Evolutionary conservation across 2,329 filamentous ascomycete species (phyloP).

Genomic region (Orbilia ellipsospora): DNA sequence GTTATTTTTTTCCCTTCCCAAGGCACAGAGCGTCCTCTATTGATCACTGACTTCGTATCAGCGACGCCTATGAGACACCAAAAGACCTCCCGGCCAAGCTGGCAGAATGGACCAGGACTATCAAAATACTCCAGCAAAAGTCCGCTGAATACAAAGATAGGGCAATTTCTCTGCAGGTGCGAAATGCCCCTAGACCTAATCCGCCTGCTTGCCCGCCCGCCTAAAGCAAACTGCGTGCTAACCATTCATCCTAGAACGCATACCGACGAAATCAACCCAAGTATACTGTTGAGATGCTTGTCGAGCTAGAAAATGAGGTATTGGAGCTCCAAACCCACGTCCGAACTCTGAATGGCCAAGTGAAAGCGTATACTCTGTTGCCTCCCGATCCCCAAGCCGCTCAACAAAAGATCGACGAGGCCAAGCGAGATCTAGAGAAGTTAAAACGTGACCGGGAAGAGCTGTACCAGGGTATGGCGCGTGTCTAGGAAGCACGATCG

Average conservation of each 20-base stretch:
- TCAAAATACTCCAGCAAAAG: constrained; percentile 74
- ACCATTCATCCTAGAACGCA: constrained; percentile 14
- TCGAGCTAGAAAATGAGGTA: constrained; percentile 70
- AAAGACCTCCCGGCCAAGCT: constrained; percentile 75
- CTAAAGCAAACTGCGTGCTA: constrained; percentile 3
- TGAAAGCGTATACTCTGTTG: constrained; percentile 76
- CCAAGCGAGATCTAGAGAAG: constrained; percentile 73
- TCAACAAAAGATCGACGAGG: constrained; percentile 74
- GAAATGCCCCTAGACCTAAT: constrained; percentile 11
- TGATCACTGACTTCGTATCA: neutral
- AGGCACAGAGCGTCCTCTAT: too few species aligned
- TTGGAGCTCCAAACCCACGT: constrained; percentile 70
- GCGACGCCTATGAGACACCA: constrained; percentile 59
- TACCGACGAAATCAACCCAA: constrained; percentile 61
- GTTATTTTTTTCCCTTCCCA: too few species aligned
- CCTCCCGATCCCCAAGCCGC: constrained; percentile 77
- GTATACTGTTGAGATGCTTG: constrained; percentile 69
- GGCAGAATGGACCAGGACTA: constrained; percentile 76
- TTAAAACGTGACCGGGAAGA: constrained; percentile 74
- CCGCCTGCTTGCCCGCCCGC: neutral
- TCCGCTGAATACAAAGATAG: constrained; percentile 75
- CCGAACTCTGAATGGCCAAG: constrained; percentile 71
- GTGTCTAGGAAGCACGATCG: constrained; percentile 13
- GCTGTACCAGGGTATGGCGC: constrained; percentile 76
- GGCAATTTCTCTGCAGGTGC: constrained; percentile 63